Conservation (phyloP, 352 stramenopile species). For the Pythium pyrilobum region DNA sequence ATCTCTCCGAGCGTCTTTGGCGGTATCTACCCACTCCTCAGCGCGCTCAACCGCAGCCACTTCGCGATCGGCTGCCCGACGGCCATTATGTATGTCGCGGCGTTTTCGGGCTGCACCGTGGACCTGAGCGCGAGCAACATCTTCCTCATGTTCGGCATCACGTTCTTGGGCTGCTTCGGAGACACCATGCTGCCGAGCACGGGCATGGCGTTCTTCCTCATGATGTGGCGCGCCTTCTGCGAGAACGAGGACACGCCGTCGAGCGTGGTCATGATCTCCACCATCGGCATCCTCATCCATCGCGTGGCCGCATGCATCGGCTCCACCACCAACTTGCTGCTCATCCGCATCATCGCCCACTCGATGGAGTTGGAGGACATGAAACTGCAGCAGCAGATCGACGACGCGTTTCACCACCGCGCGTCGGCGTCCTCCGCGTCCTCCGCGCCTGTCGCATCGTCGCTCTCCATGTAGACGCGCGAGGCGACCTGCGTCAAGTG, state of each 20-base stretch:
- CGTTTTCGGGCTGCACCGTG: constrained; percentile 44
- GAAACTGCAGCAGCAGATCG: constrained; percentile 4
- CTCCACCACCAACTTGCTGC: constrained; percentile 46
- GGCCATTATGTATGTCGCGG: constrained; percentile 42
- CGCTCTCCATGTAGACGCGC: too few species aligned
- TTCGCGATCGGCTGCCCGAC: constrained; percentile 40
- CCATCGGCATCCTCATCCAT: constrained; percentile 37
- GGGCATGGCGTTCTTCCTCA: constrained; percentile 52
- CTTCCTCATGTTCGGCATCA: constrained; percentile 43
- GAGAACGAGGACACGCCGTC: constrained; percentile 34
- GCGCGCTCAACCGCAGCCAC: constrained; percentile 43
- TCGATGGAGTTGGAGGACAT: constrained; percentile 5
- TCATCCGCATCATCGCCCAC: constrained; percentile 50
- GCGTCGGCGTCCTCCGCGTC: neutral
- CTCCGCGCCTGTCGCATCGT: constrained; percentile 2
- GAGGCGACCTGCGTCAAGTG: too few species aligned
- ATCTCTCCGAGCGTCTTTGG: constrained; percentile 48
- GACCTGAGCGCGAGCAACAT: constrained; percentile 24
- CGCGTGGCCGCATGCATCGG: constrained; percentile 42
- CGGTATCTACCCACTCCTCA: constrained; percentile 51
- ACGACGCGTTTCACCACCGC: constrained; percentile 2
- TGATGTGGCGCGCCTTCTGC: constrained; percentile 48
- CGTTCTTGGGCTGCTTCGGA: constrained; percentile 37
- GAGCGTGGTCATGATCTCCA: constrained; percentile 34
- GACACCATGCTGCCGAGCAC: constrained; percentile 37